phyloP scores from a whole-genome alignment of 1,284 basidiomycete species.

The Meripilus lineatus region DNA sequence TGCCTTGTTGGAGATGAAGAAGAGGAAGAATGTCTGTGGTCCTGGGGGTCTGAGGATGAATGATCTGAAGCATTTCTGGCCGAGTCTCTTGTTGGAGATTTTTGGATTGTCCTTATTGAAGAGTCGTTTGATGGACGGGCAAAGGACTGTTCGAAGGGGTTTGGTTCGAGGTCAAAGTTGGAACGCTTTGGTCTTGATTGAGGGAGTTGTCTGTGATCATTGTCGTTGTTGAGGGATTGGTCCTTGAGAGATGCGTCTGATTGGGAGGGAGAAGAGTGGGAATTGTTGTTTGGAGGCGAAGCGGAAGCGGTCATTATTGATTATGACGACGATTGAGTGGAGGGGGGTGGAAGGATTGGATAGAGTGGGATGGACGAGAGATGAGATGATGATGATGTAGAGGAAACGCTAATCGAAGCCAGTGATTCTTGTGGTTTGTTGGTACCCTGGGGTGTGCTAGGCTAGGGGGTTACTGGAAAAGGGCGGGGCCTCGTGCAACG shows the following conservation, averaged over 20 bases:
- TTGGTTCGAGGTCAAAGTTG: constrained; percentile 85
- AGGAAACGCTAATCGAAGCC: no score
- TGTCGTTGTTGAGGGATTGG: constrained; percentile 7
- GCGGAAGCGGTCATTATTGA: background rate
- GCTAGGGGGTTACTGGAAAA: no score
- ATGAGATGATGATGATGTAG: background rate
- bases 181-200: constrained; percentile 43
- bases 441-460: no score
- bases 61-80: no score
- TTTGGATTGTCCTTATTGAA: constrained; percentile 38
- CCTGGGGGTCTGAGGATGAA: constrained; percentile 34
- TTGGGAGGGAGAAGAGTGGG: background rate
- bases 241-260: background rate
- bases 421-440: no score
- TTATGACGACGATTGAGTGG: background rate
- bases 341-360: background rate
- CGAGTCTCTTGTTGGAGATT: constrained; percentile 31
- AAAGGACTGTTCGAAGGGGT: constrained; percentile 96
- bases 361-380: background rate
- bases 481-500: background rate
- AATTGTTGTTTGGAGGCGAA: background rate
- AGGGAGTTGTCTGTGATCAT: constrained; percentile 15
- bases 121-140: constrained; percentile 45
- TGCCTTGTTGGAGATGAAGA: constrained; percentile 30
- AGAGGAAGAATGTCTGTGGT: no score